Conservation (phyloP, 805 yeast genomes). For the Ogataea glucozyma region DNA sequence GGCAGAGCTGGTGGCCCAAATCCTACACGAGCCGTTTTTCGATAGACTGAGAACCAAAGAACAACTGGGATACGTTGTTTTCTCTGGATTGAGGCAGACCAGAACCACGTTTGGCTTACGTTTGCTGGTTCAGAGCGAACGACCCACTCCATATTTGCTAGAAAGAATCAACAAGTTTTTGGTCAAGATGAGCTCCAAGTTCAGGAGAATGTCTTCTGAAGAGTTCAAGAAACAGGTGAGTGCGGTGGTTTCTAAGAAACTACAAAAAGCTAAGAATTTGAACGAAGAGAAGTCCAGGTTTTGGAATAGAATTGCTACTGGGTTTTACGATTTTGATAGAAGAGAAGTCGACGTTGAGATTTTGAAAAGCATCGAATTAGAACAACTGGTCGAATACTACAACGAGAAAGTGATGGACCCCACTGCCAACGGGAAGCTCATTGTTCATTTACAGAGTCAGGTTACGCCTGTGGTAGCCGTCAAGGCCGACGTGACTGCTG, state of each 20-base stretch:
- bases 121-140: slow-evolving; percentile 81
- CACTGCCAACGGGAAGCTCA: slow-evolving; percentile 41
- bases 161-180: slow-evolving; percentile 74
- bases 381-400: slow-evolving; percentile 59
- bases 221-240: slow-evolving; percentile 70
- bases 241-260: slow-evolving; percentile 64
- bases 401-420: slow-evolving; percentile 39
- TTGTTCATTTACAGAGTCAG: slow-evolving; percentile 67
- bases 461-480: slow-evolving; percentile 25
- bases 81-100: slow-evolving; percentile 67
- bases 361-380: slow-evolving; percentile 53
- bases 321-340: slow-evolving; percentile 74
- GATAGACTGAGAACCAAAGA: slow-evolving; percentile 89
- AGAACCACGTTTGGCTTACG: slow-evolving; percentile 75
- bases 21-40: slow-evolving; percentile 85
- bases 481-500: slow-evolving; percentile 27
- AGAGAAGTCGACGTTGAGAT: slow-evolving; percentile 57
- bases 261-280: slow-evolving; percentile 74
- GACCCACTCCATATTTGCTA: slow-evolving; percentile 70
- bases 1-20: slow-evolving; percentile 68
- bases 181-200: slow-evolving; percentile 42
- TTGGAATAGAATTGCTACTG: slow-evolving; percentile 68
- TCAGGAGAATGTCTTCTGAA: slow-evolving; percentile 52
- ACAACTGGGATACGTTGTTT: slow-evolving; percentile 93
- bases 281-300: slow-evolving; percentile 70